These are phyloP conservation scores for Plectosphaerella cucumerina DNA, from an alignment of 2,329 filamentous ascomycete genomes.

Conservation along the genomic window DNA sequence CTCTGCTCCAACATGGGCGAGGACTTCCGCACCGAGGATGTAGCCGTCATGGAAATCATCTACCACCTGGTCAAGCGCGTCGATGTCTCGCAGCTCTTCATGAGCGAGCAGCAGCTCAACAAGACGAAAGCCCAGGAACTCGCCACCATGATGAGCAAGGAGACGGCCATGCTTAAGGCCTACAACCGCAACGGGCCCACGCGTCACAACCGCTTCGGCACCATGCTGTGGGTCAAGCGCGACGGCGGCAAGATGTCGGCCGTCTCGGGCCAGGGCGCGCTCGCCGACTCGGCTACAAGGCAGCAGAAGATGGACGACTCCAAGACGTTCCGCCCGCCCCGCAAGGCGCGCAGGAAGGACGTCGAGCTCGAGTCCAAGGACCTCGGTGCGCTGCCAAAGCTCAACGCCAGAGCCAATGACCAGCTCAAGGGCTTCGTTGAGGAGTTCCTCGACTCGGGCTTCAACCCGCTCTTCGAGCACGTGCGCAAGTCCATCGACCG, in stretches of 20 bases:
- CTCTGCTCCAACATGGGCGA: constrained; percentile 90
- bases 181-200: constrained; percentile 77
- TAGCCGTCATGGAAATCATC: constrained; percentile 83
- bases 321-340: constrained; percentile 86
- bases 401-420: constrained; percentile 70
- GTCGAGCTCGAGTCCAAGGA: constrained; percentile 65
- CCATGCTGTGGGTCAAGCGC: constrained; percentile 94
- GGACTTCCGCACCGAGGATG: constrained; percentile 85
- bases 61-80: constrained; percentile 93
- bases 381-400: constrained; percentile 66
- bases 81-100: constrained; percentile 78
- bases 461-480: constrained; percentile 86
- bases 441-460: constrained; percentile 91
- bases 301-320: constrained; percentile 85
- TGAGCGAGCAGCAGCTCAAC: constrained; percentile 69
- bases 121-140: constrained; percentile 71
- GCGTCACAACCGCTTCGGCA: constrained; percentile 89
- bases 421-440: constrained; percentile 80
- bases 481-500: constrained; percentile 86
- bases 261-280: constrained; percentile 81
- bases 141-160: constrained; percentile 70
- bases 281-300: constrained; percentile 67
- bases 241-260: constrained; percentile 81
- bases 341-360: constrained; percentile 45
- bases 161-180: constrained; percentile 75